Percentiles rank a stretch among this genome's conserved stretches.
These are phyloP conservation scores for Pythium monospermum DNA, from an alignment of 352 stramenopile genomes.

Conservation along the genomic window DNA sequence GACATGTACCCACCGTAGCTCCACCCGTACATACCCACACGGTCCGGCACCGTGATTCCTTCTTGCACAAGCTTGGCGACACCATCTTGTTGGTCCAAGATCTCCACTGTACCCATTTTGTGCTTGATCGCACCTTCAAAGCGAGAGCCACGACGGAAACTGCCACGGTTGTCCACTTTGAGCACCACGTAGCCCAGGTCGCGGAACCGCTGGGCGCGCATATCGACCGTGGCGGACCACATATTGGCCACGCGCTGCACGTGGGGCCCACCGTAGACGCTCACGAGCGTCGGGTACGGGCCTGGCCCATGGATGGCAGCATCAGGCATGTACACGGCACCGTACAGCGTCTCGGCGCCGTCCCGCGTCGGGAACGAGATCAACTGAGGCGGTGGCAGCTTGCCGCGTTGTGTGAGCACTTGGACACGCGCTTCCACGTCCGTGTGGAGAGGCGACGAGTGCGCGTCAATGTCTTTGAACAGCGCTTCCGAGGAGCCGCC, in stretches of 20 bases:
- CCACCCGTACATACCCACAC: constrained; percentile 97
- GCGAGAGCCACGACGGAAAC: constrained; percentile 82
- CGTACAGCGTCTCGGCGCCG: constrained; percentile 81
- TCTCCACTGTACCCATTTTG: constrained; percentile 89
- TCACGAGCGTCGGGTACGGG: constrained; percentile 94
- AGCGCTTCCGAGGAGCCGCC: constrained; percentile 29
- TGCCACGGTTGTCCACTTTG: constrained; percentile 96
- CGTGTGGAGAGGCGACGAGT: constrained; percentile 48
- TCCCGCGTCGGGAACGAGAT: constrained; percentile 84
- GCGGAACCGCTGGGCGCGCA: constrained; percentile 90
- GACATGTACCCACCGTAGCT: constrained; percentile 98
- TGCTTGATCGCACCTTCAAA: constrained; percentile 95
- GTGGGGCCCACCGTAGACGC: constrained; percentile 96
- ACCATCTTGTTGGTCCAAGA: constrained; percentile 82
- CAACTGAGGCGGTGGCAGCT: constrained; percentile 57
- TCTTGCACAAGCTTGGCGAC: constrained; percentile 76
- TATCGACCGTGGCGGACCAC: constrained; percentile 91
- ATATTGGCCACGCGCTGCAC: constrained; percentile 92
- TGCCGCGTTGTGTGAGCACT: constrained; percentile 37
- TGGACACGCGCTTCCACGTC: constrained; percentile 56
- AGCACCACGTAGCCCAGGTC: constrained; percentile 94
- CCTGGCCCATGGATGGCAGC: constrained; percentile 74
- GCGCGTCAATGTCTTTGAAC: constrained; percentile 35
- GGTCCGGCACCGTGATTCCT: constrained; percentile 83
- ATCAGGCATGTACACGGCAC: constrained; percentile 92